Evolutionary conservation across 768 basidiomycete species (phyloP).

Genomic region (Tulasnella sp.): DNA sequence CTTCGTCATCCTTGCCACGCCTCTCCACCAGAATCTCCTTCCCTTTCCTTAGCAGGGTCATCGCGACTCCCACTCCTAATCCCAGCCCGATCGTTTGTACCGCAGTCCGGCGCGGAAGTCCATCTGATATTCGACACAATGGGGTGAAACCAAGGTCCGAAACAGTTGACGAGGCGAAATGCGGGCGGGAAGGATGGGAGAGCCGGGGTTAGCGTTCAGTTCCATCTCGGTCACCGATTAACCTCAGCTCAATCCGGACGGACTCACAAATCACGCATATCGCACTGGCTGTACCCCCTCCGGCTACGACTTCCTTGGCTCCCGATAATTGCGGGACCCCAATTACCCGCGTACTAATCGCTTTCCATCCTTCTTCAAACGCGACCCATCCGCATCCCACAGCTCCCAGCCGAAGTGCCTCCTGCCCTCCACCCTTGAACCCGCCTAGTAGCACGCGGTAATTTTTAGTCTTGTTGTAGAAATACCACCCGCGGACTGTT

Average conservation of each 20-base stretch:
- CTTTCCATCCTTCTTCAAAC: constrained; percentile 42
- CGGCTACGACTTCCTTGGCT: constrained; percentile 58
- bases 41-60: constrained; percentile 48
- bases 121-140: constrained; percentile 43
- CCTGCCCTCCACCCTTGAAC: constrained; percentile 58
- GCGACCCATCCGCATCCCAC: constrained; percentile 49
- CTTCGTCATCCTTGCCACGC: constrained; percentile 30
- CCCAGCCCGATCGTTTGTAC: constrained; percentile 53
- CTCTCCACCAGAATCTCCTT: constrained; percentile 34
- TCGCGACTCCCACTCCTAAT: constrained; percentile 50
- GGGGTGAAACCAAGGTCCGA: background rate
- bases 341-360: constrained; percentile 30
- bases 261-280: constrained; percentile 57
- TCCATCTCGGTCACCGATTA: background rate
- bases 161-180: background rate
- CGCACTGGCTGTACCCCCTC: constrained; percentile 55
- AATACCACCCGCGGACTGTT: constrained; percentile 89
- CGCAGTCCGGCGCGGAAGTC: constrained; percentile 51
- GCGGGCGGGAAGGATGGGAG: background rate
- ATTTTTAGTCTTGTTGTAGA: constrained; percentile 95
- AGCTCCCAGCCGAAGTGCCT: constrained; percentile 49
- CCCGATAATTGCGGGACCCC: constrained; percentile 39
- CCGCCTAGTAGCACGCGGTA: constrained; percentile 75
- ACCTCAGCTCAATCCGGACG: constrained; percentile 15
- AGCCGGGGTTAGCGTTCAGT: background rate